Conservation (phyloP, 768 basidiomycete species). For the Lactarius hengduanensis region DNA sequence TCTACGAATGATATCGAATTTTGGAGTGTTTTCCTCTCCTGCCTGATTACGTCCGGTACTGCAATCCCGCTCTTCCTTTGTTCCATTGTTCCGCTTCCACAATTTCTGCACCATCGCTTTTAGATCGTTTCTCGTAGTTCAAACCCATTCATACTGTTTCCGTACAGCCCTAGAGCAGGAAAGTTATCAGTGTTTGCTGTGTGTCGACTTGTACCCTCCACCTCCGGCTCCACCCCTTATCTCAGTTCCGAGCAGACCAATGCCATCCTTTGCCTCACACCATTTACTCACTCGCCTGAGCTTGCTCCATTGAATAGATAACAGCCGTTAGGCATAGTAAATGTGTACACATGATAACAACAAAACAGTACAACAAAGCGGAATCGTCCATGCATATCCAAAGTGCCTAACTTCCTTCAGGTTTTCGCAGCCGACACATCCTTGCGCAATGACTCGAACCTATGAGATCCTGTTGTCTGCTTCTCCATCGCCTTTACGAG, state of each 20-base stretch:
- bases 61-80: conserved; percentile 4
- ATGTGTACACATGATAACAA: conserved; percentile 21
- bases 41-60: neutral
- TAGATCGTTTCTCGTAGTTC: neutral
- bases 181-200: neutral
- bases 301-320: neutral
- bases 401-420: neutral
- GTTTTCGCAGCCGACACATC: conserved; percentile 9
- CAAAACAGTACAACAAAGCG: conserved; percentile 12
- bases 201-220: neutral
- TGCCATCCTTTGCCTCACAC: neutral
- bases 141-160: neutral
- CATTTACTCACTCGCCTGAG: neutral
- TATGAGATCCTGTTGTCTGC: conserved; percentile 61
- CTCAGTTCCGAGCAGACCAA: neutral
- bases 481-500: conserved; percentile 56
- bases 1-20: conserved; percentile 18
- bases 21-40: conserved; percentile 4
- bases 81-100: conserved; percentile 6
- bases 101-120: neutral
- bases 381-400: neutral
- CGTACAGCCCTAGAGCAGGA: neutral
- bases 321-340: conserved; percentile 7
- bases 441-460: conserved; percentile 50
- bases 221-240: neutral